Evolutionary conservation across 1,284 basidiomycete species (phyloP).

Genomic region (Trametes versicolor): DNA sequence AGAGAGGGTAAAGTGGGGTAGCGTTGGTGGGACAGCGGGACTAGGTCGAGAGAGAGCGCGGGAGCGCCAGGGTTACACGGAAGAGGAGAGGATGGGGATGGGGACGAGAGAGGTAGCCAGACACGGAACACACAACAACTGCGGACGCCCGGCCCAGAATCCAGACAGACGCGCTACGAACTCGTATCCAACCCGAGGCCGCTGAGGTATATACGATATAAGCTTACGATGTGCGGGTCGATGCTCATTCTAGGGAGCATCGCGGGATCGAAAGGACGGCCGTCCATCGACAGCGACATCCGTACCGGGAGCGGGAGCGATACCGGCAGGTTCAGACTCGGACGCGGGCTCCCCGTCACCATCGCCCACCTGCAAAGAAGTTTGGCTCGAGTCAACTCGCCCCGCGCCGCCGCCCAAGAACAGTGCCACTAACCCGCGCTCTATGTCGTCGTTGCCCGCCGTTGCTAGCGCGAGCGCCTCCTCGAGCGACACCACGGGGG

Average conservation of each 20-base stretch:
- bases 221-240: slow-evolving; percentile 31
- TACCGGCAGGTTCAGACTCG: slow-evolving; percentile 10
- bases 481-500: slow-evolving; percentile 19
- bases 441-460: slow-evolving; percentile 37
- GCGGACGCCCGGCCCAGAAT: not conserved
- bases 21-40: slow-evolving; percentile 3
- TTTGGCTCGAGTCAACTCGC: slow-evolving; percentile 20
- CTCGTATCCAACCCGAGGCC: slow-evolving; percentile 31
- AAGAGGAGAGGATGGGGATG: slow-evolving; percentile 5
- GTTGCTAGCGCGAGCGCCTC: slow-evolving; percentile 31
- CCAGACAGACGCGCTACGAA: slow-evolving; percentile 5
- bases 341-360: slow-evolving; percentile 7
- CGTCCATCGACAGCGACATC: slow-evolving; percentile 18
- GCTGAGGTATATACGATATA: slow-evolving; percentile 34
- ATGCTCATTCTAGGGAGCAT: slow-evolving; percentile 31
- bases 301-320: slow-evolving; percentile 4
- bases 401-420: slow-evolving; percentile 40
- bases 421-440: slow-evolving; percentile 42
- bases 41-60: slow-evolving; percentile 4
- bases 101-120: slow-evolving; percentile 2
- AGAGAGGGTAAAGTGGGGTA: slow-evolving; percentile 7
- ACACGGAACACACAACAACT: slow-evolving; percentile 20
- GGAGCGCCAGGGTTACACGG: not conserved
- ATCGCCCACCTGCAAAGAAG: slow-evolving; percentile 24
- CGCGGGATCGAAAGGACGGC: slow-evolving; percentile 22